Conservation (phyloP, 768 basidiomycete genomes). For the Suillus variegatus region DNA sequence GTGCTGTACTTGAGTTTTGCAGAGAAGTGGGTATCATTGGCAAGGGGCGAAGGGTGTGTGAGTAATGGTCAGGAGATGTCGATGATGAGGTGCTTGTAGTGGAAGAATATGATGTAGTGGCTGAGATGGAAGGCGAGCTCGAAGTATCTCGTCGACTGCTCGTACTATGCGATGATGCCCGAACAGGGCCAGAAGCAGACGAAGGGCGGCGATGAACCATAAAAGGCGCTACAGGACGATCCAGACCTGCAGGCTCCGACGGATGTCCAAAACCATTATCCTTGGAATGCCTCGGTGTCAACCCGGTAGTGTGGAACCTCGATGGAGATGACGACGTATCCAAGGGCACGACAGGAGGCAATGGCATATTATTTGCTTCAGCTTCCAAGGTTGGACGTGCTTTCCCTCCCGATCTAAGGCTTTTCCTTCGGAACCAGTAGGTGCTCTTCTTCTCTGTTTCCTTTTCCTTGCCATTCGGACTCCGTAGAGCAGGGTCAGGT, state of each 20-base stretch:
- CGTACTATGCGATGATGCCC: slow-evolving; percentile 14
- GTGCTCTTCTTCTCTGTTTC: slow-evolving; percentile 43
- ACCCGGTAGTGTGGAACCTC: slow-evolving; percentile 22
- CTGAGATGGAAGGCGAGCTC: slow-evolving; percentile 16
- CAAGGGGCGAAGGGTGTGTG: slow-evolving; percentile 18
- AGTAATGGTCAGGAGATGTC: slow-evolving; percentile 13
- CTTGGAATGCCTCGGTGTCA: slow-evolving; percentile 27
- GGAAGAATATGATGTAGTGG: slow-evolving; percentile 8
- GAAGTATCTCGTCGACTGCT: slow-evolving; percentile 27
- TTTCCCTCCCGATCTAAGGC: slow-evolving; percentile 21
- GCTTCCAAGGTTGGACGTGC: slow-evolving; percentile 25
- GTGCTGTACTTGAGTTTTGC: slow-evolving; percentile 15
- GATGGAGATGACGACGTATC: slow-evolving; percentile 20
- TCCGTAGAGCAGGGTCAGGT: slow-evolving; percentile 31
- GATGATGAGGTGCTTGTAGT: slow-evolving; percentile 13
- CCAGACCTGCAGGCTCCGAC: slow-evolving; percentile 20
- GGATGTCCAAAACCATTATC: slow-evolving; percentile 19
- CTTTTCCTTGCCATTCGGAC: slow-evolving; percentile 29
- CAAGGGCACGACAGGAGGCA: slow-evolving; percentile 14
- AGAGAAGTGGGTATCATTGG: slow-evolving; percentile 34
- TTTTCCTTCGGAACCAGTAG: slow-evolving; percentile 32
- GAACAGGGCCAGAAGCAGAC: slow-evolving; percentile 6
- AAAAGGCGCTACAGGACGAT: slow-evolving; percentile 11
- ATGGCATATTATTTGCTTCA: slow-evolving; percentile 15
- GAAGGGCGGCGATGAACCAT: slow-evolving; percentile 16